Evolutionary conservation across 345 rosid genomes (phyloP), one percentile per base, ranked within the genome.

Genomic region (Populus davidiana): DNA sequence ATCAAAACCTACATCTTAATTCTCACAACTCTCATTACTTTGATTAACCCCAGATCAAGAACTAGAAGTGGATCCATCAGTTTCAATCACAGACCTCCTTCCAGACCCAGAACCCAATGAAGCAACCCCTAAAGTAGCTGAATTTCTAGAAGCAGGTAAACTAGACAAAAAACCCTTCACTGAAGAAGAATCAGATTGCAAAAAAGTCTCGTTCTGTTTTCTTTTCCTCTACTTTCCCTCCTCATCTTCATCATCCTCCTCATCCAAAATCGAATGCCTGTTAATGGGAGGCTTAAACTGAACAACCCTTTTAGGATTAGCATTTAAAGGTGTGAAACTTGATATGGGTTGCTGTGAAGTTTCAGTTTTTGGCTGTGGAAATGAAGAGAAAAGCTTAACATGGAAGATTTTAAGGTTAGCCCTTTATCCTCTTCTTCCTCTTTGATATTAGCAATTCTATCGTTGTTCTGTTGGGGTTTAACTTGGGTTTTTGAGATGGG

Each of bases 101-200:
- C 92, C 91, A 59, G 92, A 90, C 29, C 89, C 88, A 0, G 86
- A 70, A 41, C 77, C 74, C 2, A 91, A 79, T 43, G 89, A 89
- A 68, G 85, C 82, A 67, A 84, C 88, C 18, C 98, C 98, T 31
- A 90, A 87, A 2, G 95, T 65, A 56, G 88, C 80, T 4, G 98
- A 89, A 78, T 86, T 86, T 72, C 77, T 91, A 11, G 97, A 94
- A 2, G 94, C 94, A 1, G 98, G 97, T 69, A 96, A 88, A 66
- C 87, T 86, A 5, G 97, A 94, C 66, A 94, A 82, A 94, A 91
- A 91, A 3, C 97, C 91, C 43, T 52, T 88, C 17, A 88, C 97
- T 0, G 96, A 90, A 0, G 90, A 77, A 75, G 83, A 62, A 54
- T 82, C 35, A 67, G 77, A 4, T 39, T 25, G 31, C 50, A 70